Evolutionary conservation across 2,329 filamentous ascomycete species (phyloP).

Genomic region (Dothideomycetes sp.): DNA sequence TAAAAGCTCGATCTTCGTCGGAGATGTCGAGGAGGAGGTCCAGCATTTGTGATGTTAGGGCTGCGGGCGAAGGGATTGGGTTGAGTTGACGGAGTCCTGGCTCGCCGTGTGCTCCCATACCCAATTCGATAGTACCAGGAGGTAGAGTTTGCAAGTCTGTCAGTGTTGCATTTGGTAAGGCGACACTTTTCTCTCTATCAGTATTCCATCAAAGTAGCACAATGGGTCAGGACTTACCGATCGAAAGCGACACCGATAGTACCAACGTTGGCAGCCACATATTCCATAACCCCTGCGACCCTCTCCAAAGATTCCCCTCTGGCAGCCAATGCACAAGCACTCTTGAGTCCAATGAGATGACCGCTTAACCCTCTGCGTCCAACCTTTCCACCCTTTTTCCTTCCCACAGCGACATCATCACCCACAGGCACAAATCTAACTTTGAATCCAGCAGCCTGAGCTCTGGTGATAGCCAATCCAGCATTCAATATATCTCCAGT

Average conservation of each 20-base stretch:
- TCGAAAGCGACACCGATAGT: constrained; percentile 29
- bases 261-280: constrained; percentile 28
- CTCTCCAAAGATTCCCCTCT: constrained; percentile 24
- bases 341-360: constrained; percentile 51
- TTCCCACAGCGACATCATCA: constrained; percentile 57
- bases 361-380: constrained; percentile 54
- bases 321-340: constrained; percentile 47
- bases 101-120: constrained; percentile 60
- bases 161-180: constrained; percentile 41
- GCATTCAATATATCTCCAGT: constrained; percentile 57
- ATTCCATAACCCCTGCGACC: constrained; percentile 30
- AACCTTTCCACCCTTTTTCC: constrained; percentile 46
- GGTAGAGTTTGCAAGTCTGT: constrained; percentile 50
- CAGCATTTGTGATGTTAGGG: constrained; percentile 28
- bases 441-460: constrained; percentile 44
- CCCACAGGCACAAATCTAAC: constrained; percentile 53
- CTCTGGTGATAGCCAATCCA: constrained; percentile 51
- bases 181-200: constrained; percentile 22
- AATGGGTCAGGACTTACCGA: constrained; percentile 18
- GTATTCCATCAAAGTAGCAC: background rate
- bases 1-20: constrained; percentile 28
- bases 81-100: constrained; percentile 50
- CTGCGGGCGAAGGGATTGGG: constrained; percentile 30
- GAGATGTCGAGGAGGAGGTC: constrained; percentile 26
- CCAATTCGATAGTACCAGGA: constrained; percentile 50